Base-by-base conservation (phyloP, 1,284 basidiomycete species). In the Pyrrhoderma noxium region DNA sequence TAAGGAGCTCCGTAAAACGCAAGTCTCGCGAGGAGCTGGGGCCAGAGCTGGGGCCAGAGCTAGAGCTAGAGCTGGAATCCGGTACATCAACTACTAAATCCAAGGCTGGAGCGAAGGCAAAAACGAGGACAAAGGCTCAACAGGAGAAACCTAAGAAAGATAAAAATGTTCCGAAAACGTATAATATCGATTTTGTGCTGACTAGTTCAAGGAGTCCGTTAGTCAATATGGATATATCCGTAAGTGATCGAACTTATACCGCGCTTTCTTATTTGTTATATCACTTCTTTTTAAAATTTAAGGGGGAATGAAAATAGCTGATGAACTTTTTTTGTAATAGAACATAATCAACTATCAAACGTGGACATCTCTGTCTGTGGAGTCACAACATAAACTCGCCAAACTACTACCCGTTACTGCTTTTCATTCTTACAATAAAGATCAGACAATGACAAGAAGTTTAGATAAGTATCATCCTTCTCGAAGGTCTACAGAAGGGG, bases 151-250 rank as follows among this genome's bases (percentile, higher is more conserved):
- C 38, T 5, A 40, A 40, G n/a, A 40, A 40, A 7, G 7, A 5
- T 4, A 40, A 36, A 27, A 27, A 42, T 31, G 11, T 11, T 5
- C 7, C 11, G 7, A 47, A 43, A 9, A 27, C n/a, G n/a, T 45
- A 46, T 21, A 44, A 54, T 38, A 37, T 49, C 19, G 46, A 45
- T 25, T 43, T 23, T 40, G 36, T 80, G 37, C 64, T 80, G 18
- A 69, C 74, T 46, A 74, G 67, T 59, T 61, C 75, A 2, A 75
- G 74, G 61, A 80, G 79, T 62, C 62, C 67, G 19, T 64, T 82
- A 2, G 74, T 74, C 9, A 68, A 63, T 25, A 63, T 76, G 55
- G 71, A 80, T 55, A 72, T 80, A 54, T 68, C 71, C 57, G 79
- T 80, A 62, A 62, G 77, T 71, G n/a, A n/a, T n/a, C n/a, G n/a